Evolutionary conservation across 176 grass and related monocot genomes (phyloP).

Genomic region (Calamus simplicifolius): DNA sequence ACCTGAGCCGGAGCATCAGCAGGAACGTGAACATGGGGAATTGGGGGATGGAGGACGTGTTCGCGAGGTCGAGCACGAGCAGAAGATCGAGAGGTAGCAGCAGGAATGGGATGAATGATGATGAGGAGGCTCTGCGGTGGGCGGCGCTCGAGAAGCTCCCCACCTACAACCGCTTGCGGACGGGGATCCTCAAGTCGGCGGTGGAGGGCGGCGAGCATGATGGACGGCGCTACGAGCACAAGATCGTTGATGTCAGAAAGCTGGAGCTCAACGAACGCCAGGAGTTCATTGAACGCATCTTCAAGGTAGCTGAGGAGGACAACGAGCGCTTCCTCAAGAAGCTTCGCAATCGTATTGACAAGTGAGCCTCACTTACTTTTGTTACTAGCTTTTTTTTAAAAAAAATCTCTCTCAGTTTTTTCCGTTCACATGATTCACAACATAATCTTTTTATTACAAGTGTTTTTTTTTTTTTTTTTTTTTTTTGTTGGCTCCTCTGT

Average conservation of each 20-base stretch:
- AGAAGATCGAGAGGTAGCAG: slow-evolving; percentile 9
- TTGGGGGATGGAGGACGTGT: slow-evolving; percentile 91
- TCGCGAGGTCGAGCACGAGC: slow-evolving; percentile 22
- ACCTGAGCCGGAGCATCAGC: slow-evolving; percentile 54
- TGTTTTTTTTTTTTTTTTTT: too few relatives aligned
- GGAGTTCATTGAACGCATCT: slow-evolving; percentile 94
- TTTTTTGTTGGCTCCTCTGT: too few relatives aligned
- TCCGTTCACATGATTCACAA: too few relatives aligned
- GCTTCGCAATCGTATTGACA: slow-evolving; percentile 62
- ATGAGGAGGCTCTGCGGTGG: slow-evolving; percentile 87
- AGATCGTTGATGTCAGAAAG: slow-evolving; percentile 80
- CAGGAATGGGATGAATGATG: slow-evolving; percentile 29
- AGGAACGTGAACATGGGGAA: slow-evolving; percentile 70
- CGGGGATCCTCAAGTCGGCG: slow-evolving; percentile 47
- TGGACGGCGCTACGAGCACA: slow-evolving; percentile 29
- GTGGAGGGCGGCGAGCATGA: not conserved
- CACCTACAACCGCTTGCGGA: slow-evolving; percentile 74
- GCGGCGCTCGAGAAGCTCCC: slow-evolving; percentile 82
- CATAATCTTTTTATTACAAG: too few relatives aligned
- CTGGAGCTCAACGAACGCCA: slow-evolving; percentile 58
- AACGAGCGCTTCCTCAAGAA: slow-evolving; percentile 82
- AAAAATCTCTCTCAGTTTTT: too few relatives aligned
- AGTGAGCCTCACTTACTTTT: too few relatives aligned
- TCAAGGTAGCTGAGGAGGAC: slow-evolving; percentile 89
- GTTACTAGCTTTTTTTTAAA: too few relatives aligned